A percentile compares a stretch with the other conserved stretches of the same genome.
Conservation (phyloP, 108 stramenopile species). For the Epithemia pelagica region DNA sequence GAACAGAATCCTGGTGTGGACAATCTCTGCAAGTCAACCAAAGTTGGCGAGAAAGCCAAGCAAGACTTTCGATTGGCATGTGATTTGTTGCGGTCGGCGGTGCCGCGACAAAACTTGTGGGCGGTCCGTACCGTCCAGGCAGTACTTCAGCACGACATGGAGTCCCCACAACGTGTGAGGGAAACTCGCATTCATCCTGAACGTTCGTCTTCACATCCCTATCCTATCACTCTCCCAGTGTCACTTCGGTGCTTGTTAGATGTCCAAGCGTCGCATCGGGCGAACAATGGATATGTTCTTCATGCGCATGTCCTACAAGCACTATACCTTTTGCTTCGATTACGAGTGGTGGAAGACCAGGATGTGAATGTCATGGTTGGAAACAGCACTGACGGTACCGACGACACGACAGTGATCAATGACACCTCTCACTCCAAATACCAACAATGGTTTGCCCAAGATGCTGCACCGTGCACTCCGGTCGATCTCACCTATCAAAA, state of each 20-base stretch:
- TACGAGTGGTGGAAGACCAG: constrained; percentile 63
- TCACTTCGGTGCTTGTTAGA: constrained; percentile 77
- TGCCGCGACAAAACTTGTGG: constrained; percentile 64
- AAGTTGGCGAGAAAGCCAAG: not conserved
- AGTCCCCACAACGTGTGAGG: too few relatives aligned
- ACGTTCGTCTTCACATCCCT: not conserved
- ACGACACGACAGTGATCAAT: not conserved
- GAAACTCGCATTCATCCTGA: too few relatives aligned
- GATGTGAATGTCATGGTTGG: constrained; percentile 24
- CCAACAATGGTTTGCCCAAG: constrained; percentile 56
- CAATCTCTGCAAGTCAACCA: constrained; percentile 20
- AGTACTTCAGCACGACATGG: constrained; percentile 27
- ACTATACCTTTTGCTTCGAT: constrained; percentile 39
- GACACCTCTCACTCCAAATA: constrained; percentile 24
- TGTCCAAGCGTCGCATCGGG: constrained; percentile 25
- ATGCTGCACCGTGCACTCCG: constrained; percentile 60
- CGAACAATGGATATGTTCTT: constrained; percentile 31
- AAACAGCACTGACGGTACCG: not conserved
- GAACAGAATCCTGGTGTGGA: constrained; percentile 28
- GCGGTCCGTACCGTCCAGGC: constrained; percentile 42
- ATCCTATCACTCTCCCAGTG: constrained; percentile 63
- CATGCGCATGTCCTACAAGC: constrained; percentile 51
- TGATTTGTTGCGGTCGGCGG: constrained; percentile 62
- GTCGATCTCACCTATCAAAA: constrained; percentile 35
- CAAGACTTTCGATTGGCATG: constrained; percentile 41